phyloP scores from a whole-genome alignment of 306 rosid species.

The Cercis canadensis region DNA sequence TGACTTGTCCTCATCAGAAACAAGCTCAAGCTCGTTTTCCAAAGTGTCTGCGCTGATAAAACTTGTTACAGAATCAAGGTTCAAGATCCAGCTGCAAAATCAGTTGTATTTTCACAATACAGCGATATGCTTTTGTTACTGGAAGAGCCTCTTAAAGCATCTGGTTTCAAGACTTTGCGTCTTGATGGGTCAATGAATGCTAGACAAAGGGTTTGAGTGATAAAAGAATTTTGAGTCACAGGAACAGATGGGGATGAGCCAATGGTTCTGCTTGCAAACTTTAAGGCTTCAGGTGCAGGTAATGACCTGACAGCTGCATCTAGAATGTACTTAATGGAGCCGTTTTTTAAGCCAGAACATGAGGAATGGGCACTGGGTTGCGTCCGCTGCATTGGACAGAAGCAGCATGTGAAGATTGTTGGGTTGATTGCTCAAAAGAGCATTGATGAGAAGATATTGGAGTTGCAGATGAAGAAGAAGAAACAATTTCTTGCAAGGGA shows the following conservation, averaged over 20 bases:
- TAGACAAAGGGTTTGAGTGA: conserved; percentile 60
- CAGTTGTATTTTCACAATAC: conserved; percentile 87
- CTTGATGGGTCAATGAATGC: conserved; percentile 83
- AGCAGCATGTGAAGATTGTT: conserved; percentile 69
- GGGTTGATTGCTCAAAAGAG: conserved; percentile 69
- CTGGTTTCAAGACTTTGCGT: conserved; percentile 74
- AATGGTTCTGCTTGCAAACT: conserved; percentile 78
- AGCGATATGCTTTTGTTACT: conserved; percentile 62
- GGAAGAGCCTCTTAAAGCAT: conserved; percentile 63
- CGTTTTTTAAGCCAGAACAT: conserved; percentile 89
- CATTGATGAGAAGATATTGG: conserved; percentile 67
- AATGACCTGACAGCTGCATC: conserved; percentile 83
- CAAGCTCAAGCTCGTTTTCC: conserved; percentile 52
- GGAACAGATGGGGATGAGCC: conserved; percentile 43
- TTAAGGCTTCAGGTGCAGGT: conserved; percentile 78
- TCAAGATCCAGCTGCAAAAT: conserved; percentile 57
- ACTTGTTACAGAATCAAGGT: conserved; percentile 64
- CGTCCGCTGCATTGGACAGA: conserved; percentile 84
- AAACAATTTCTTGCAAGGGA: conserved; percentile 51
- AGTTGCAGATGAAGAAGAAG: conserved; percentile 70
- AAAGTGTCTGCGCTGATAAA: conserved; percentile 64
- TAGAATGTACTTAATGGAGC: conserved; percentile 81
- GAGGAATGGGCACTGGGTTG: conserved; percentile 92
- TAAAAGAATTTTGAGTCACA: conserved; percentile 56
- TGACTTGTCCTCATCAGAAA: conserved; percentile 28